phyloP scores from a whole-genome alignment of 371 early-diverging fungal species.

The Astathelohania contejeani region DNA sequence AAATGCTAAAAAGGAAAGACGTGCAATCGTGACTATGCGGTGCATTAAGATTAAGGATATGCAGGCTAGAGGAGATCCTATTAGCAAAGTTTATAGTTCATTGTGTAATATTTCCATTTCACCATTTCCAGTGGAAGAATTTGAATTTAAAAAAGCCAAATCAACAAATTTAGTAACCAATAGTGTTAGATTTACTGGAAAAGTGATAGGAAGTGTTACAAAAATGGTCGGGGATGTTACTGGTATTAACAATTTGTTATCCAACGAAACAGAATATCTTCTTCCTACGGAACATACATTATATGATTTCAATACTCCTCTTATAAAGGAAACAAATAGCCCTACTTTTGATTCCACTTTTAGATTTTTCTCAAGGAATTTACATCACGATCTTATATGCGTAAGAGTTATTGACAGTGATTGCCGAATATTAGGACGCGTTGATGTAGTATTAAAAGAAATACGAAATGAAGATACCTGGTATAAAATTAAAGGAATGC shows the following conservation, averaged over 20 bases:
- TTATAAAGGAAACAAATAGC: slow-evolving; percentile 34
- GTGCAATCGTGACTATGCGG: no score
- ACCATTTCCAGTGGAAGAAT: no score
- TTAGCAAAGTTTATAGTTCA: no score
- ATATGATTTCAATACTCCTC: slow-evolving; percentile 39
- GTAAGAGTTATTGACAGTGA: slow-evolving; percentile 32
- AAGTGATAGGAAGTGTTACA: slow-evolving; percentile 17
- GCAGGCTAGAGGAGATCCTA: no score
- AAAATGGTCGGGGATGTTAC: slow-evolving; percentile 12
- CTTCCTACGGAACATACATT: slow-evolving; percentile 24
- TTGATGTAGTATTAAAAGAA: slow-evolving; percentile 30
- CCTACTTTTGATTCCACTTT: slow-evolving; percentile 47
- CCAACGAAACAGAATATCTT: slow-evolving; percentile 4
- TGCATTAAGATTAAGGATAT: no score
- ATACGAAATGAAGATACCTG: slow-evolving; percentile 13
- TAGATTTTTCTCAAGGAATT: slow-evolving; percentile 43
- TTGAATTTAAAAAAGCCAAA: slow-evolving; percentile 13
- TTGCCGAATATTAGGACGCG: slow-evolving; percentile 19
- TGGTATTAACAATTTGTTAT: slow-evolving; percentile 1
- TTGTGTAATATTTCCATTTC: no score
- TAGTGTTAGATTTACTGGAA: slow-evolving; percentile 15
- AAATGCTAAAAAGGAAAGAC: background rate
- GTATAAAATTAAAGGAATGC: slow-evolving; percentile 34
- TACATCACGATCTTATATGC: slow-evolving; percentile 33
- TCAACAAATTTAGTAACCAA: slow-evolving; percentile 13